A percentile compares a stretch with the other conserved stretches of the same genome.
Evolutionary conservation across 164 flowering plant species (phyloP).

Genomic region (Vitis cinerea): DNA sequence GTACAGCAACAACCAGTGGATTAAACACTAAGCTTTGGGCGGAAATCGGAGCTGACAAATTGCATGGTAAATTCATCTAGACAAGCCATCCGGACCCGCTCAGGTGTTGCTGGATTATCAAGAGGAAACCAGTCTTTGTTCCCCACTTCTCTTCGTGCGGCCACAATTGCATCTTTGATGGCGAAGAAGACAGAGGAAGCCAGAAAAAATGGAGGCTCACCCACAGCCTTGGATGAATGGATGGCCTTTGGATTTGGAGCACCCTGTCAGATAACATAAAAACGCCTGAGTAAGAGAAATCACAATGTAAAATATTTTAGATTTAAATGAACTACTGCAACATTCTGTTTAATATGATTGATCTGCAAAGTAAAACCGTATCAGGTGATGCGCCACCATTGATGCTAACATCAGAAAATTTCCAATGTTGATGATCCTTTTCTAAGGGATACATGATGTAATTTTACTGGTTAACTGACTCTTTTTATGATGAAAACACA

Average conservation of each 20-base stretch:
- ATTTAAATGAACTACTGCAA: not conserved
- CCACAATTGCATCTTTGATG: conserved; percentile 85
- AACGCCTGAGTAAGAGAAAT: not conserved
- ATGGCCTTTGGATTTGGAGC: conserved; percentile 80
- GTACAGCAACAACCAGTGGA: no score
- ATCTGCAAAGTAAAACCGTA: no score
- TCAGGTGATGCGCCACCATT: no score
- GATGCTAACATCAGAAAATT: no score
- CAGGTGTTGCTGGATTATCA: conserved; percentile 96
- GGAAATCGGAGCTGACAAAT: conserved; percentile 49
- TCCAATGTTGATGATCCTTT: no score
- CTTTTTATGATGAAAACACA: no score
- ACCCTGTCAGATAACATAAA: conserved; percentile 41
- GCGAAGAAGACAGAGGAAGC: conserved; percentile 91
- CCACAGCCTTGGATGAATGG: conserved; percentile 97
- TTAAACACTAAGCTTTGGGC: conserved; percentile 80
- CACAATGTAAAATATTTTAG: not conserved
- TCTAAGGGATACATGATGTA: no score
- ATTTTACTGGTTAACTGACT: no score
- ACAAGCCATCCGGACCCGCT: conserved; percentile 95
- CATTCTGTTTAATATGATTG: no score
- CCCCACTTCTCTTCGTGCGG: conserved; percentile 83
- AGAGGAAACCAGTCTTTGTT: conserved; percentile 81
- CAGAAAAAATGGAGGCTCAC: conserved; percentile 96
- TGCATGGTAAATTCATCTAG: conserved; percentile 62